These are phyloP conservation scores for Penicillium sp. DNA, from an alignment of 2,329 filamentous ascomycete species.

Conservation along the genomic window DNA sequence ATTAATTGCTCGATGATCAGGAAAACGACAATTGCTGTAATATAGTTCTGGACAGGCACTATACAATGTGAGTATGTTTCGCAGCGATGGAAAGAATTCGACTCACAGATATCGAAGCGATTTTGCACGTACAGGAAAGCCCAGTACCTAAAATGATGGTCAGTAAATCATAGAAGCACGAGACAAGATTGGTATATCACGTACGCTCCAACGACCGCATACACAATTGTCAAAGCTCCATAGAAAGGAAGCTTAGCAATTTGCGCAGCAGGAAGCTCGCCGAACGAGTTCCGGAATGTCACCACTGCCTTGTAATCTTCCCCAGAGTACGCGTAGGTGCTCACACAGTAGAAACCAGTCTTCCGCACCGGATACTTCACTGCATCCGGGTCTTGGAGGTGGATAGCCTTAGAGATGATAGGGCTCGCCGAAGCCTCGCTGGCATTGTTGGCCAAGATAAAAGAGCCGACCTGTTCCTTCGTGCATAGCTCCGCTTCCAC, in stretches of 20 bases:
- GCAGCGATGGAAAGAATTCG: not conserved
- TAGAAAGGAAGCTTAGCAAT: conserved; percentile 98
- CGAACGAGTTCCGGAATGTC: conserved; percentile 92
- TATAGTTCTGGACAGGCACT: conserved; percentile 98
- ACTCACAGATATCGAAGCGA: conserved; percentile 75
- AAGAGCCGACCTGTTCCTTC: conserved; percentile 71
- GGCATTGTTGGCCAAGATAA: conserved; percentile 72
- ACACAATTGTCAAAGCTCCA: conserved; percentile 86
- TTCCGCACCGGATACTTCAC: conserved; percentile 80
- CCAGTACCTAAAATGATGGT: conserved; percentile 63
- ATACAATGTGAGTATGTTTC: conserved; percentile 29
- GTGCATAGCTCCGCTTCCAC: conserved; percentile 68
- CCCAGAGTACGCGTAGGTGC: conserved; percentile 64
- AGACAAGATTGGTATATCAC: conserved; percentile 21
- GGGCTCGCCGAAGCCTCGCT: conserved; percentile 62
- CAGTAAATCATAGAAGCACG: conserved; percentile 11
- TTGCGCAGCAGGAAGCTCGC: conserved; percentile 88
- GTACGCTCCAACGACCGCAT: conserved; percentile 73
- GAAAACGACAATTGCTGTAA: conserved; percentile 92
- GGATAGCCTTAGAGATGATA: conserved; percentile 73
- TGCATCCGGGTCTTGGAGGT: conserved; percentile 64
- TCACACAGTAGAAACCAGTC: conserved; percentile 94
- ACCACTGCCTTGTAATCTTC: conserved; percentile 71
- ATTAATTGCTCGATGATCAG: conserved; percentile 93
- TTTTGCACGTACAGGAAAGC: conserved; percentile 93